These are phyloP conservation scores for Colletotrichum noveboracense DNA, from an alignment of 2,329 filamentous ascomycete species.

Conservation along the genomic window DNA sequence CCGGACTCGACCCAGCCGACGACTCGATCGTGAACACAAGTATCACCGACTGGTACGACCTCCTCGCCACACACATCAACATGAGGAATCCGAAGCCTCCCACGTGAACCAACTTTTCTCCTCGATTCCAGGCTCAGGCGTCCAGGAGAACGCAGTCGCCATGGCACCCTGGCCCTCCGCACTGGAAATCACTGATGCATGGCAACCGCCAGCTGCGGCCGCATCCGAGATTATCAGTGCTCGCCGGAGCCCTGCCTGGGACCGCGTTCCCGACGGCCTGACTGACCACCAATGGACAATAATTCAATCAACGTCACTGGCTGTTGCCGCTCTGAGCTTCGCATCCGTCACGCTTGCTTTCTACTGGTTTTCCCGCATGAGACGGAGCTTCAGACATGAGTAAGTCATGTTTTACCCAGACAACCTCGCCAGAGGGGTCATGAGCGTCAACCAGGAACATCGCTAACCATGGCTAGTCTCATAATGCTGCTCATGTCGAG, in stretches of 20 bases:
- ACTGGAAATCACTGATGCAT: not conserved
- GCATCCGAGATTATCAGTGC: not conserved
- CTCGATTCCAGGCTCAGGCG: not conserved
- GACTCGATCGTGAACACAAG: not conserved
- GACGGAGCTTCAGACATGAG: conserved; percentile 76
- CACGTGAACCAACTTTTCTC: conserved; percentile 3
- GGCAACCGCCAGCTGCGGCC: not conserved
- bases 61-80: not conserved
- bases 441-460: not conserved
- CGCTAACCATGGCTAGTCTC: conserved; percentile 53
- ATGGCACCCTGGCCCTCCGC: conserved; percentile 13
- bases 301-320: conserved; percentile 36
- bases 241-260: not conserved
- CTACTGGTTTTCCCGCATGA: conserved; percentile 78
- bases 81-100: conserved; percentile 21
- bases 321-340: conserved; percentile 58
- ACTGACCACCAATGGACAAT: conserved; percentile 16
- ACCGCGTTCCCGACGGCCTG: conserved; percentile 6
- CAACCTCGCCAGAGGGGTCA: not conserved
- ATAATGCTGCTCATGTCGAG: conserved; percentile 77
- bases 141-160: not conserved
- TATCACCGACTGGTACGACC: not conserved
- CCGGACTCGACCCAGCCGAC: not conserved
- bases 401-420: conserved; percentile 40
- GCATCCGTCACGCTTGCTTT: conserved; percentile 60